These are phyloP conservation scores for Fusarium subtropicale DNA, from an alignment of 2,329 filamentous ascomycete genomes.

Conservation along the genomic window DNA sequence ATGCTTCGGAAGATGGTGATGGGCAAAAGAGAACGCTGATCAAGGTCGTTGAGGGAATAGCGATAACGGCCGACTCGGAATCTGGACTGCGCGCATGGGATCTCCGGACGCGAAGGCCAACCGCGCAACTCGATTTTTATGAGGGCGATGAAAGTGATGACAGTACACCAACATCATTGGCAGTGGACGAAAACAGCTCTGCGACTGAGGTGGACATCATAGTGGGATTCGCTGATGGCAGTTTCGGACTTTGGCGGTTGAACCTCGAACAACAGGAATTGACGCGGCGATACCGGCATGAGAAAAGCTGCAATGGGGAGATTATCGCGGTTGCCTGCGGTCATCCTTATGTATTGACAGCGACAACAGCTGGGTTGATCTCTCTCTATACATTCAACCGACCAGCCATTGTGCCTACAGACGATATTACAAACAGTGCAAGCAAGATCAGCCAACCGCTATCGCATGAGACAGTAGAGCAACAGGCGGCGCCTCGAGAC, in stretches of 20 bases:
- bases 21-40: conserved; percentile 74
- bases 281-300: conserved; percentile 66
- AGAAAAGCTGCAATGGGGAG: conserved; percentile 71
- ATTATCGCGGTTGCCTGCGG: conserved; percentile 78
- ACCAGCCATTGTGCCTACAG: conserved; percentile 18
- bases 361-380: conserved; percentile 78
- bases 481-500: not conserved
- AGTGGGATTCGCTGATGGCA: conserved; percentile 78
- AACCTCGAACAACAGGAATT: conserved; percentile 60
- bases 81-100: conserved; percentile 84
- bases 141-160: conserved; percentile 35
- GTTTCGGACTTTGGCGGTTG: conserved; percentile 77
- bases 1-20: conserved; percentile 49
- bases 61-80: conserved; percentile 78
- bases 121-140: conserved; percentile 62
- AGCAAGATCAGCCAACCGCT: not conserved
- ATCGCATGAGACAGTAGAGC: not conserved
- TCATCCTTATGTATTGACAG: conserved; percentile 81
- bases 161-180: conserved; percentile 70
- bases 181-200: conserved; percentile 67
- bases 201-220: conserved; percentile 67
- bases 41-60: conserved; percentile 79
- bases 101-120: conserved; percentile 69
- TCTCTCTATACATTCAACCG: conserved; percentile 77
- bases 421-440: conserved; percentile 8